Conservation (phyloP, 1,284 basidiomycete species). For the Fomitopsis schrenkii region DNA sequence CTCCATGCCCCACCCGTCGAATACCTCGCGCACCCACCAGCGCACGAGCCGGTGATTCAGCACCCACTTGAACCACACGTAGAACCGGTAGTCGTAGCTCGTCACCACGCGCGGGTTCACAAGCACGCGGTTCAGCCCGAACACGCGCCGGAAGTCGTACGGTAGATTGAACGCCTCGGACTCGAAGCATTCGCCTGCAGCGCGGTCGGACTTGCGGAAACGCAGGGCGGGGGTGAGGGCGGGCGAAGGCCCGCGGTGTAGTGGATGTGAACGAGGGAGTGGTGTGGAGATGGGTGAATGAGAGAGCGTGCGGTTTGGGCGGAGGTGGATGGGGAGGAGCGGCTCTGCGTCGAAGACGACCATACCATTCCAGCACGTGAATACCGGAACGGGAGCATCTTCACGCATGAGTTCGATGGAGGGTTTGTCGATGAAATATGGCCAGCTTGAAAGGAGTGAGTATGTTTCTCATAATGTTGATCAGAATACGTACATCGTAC, state of each 20-base stretch:
- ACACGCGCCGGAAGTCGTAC: constrained; percentile 50
- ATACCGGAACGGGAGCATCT: constrained; percentile 45
- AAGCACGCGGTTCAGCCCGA: constrained; percentile 36
- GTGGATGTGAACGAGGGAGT: constrained; percentile 18
- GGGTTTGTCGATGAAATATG: constrained; percentile 43
- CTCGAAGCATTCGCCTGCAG: constrained; percentile 41
- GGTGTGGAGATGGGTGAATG: constrained; percentile 20
- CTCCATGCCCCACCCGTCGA: constrained; percentile 36
- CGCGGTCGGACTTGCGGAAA: constrained; percentile 40
- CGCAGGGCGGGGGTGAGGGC: constrained; percentile 32
- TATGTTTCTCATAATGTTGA: not conserved
- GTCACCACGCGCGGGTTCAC: constrained; percentile 42
- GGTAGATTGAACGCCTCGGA: constrained; percentile 52
- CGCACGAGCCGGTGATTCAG: constrained; percentile 37
- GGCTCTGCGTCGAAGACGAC: constrained; percentile 45
- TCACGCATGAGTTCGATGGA: constrained; percentile 30
- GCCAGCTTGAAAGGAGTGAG: constrained; percentile 31
- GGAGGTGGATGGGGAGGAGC: constrained; percentile 33
- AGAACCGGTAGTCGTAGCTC: constrained; percentile 37
- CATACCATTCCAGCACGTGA: constrained; percentile 60
- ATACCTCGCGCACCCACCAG: constrained; percentile 41
- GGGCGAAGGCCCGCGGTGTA: constrained; percentile 26
- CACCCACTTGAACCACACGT: constrained; percentile 43
- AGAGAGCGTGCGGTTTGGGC: constrained; percentile 28
- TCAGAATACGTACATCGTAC: constrained; percentile 24